A percentile compares a stretch with the other conserved stretches of the same genome.
These are phyloP conservation scores for Auriscalpium vulgare DNA, from an alignment of 768 basidiomycete species.

Conservation along the genomic window DNA sequence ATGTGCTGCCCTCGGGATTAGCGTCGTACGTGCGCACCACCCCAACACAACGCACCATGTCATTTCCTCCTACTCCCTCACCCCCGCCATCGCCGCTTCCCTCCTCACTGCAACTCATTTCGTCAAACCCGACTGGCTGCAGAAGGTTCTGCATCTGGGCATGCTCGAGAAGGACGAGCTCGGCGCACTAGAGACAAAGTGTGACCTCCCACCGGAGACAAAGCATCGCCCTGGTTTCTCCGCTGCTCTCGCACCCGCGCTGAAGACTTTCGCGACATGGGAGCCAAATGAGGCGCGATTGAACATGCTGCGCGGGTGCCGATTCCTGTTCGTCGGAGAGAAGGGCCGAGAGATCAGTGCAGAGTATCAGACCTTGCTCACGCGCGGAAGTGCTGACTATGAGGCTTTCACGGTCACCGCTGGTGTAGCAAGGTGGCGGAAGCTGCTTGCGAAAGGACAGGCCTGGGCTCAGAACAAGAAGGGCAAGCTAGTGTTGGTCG, in stretches of 20 bases:
- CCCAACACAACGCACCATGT: constrained; percentile 59
- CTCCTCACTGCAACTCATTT: constrained; percentile 50
- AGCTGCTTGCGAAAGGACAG: constrained; percentile 42
- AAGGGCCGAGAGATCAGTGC: constrained; percentile 39
- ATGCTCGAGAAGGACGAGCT: constrained; percentile 26
- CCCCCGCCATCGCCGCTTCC: constrained; percentile 44
- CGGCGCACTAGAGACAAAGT: constrained; percentile 42
- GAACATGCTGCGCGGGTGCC: constrained; percentile 40
- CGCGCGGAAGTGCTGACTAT: constrained; percentile 49
- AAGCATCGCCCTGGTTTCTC: constrained; percentile 57
- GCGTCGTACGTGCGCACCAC: constrained; percentile 37
- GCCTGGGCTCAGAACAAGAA: constrained; percentile 29
- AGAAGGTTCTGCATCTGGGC: constrained; percentile 49
- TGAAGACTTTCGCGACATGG: constrained; percentile 54
- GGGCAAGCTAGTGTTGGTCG: constrained; percentile 38
- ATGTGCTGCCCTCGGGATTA: constrained; percentile 39
- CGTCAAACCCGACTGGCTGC: constrained; percentile 63
- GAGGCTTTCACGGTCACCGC: constrained; percentile 50
- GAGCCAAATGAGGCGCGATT: constrained; percentile 58
- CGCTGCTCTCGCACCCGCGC: constrained; percentile 35
- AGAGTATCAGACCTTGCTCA: constrained; percentile 46
- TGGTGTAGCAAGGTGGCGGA: constrained; percentile 43
- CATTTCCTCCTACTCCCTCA: constrained; percentile 40
- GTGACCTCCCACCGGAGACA: constrained; percentile 39
- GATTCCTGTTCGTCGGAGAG: constrained; percentile 58